phyloP scores from a whole-genome alignment of 495 filamentous ascomycete genomes.

The Lindgomyces ingoldianus region DNA sequence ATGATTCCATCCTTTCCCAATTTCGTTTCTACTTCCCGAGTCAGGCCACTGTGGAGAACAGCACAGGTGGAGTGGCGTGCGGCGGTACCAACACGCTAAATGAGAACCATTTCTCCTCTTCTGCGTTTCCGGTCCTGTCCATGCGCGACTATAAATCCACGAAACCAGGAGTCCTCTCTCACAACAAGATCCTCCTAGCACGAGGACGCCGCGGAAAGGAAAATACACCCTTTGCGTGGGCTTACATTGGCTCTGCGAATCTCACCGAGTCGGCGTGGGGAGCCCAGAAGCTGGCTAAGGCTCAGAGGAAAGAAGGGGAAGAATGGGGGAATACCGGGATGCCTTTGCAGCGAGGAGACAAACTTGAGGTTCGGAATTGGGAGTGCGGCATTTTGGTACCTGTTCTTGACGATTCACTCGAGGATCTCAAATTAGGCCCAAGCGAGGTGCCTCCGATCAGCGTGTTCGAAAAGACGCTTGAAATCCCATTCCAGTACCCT shows the following conservation, averaged over 20 bases:
- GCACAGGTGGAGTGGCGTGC: constrained; percentile 55
- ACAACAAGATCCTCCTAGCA: constrained; percentile 82
- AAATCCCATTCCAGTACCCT: constrained; percentile 72
- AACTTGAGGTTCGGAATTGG: constrained; percentile 86
- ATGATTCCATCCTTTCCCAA: constrained; percentile 49
- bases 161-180: constrained; percentile 72
- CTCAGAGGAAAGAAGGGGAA: constrained; percentile 60
- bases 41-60: constrained; percentile 63
- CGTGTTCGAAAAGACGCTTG: constrained; percentile 61
- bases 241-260: constrained; percentile 91
- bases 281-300: constrained; percentile 65
- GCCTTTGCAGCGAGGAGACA: not conserved
- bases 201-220: constrained; percentile 47
- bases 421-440: constrained; percentile 2
- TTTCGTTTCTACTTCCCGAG: constrained; percentile 86
- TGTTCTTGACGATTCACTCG: constrained; percentile 34
- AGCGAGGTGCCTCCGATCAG: constrained; percentile 43
- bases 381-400: constrained; percentile 87
- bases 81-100: constrained; percentile 84
- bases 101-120: constrained; percentile 64
- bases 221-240: constrained; percentile 56
- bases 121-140: constrained; percentile 66
- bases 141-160: constrained; percentile 73
- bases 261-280: constrained; percentile 93
- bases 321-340: not conserved